phyloP scores from a whole-genome alignment of 1,284 basidiomycete species.

The Stygiomarasmius scandens region DNA sequence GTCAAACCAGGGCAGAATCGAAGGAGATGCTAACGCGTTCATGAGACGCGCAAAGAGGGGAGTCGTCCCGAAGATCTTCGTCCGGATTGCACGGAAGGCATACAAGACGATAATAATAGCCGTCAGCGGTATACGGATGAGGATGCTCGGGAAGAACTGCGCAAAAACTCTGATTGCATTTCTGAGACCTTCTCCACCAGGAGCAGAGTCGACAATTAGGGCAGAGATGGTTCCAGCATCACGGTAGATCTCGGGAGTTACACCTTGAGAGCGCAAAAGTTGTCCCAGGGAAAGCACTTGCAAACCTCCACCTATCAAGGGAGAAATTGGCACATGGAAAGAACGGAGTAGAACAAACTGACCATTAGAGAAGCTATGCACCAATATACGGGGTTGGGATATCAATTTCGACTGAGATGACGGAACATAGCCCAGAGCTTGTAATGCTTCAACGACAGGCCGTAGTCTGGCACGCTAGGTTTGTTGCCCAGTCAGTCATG shows the following conservation, averaged over 20 bases:
- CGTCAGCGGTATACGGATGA: constrained; percentile 30
- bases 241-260: constrained; percentile 12
- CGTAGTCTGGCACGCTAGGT: constrained; percentile 33
- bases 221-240: constrained; percentile 27
- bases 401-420: constrained; percentile 5
- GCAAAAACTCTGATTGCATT: constrained; percentile 42
- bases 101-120: constrained; percentile 27
- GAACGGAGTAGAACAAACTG: constrained; percentile 11
- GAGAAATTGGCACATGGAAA: background rate
- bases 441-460: constrained; percentile 44
- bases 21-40: constrained; percentile 27
- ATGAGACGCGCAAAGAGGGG: constrained; percentile 29
- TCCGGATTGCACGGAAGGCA: constrained; percentile 19
- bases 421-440: constrained; percentile 36
- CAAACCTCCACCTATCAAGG: constrained; percentile 45
- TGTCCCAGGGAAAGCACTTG: constrained; percentile 42
- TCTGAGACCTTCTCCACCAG: constrained; percentile 37
- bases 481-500: background rate
- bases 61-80: constrained; percentile 16
- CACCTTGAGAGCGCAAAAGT: constrained; percentile 33
- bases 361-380: constrained; percentile 64
- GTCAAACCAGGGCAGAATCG: constrained; percentile 48
- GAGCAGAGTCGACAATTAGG: constrained; percentile 55
- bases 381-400: constrained; percentile 39
- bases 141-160: constrained; percentile 35